Conservation (phyloP, 2,329 filamentous ascomycete species). For the Cladosporium sp. region DNA sequence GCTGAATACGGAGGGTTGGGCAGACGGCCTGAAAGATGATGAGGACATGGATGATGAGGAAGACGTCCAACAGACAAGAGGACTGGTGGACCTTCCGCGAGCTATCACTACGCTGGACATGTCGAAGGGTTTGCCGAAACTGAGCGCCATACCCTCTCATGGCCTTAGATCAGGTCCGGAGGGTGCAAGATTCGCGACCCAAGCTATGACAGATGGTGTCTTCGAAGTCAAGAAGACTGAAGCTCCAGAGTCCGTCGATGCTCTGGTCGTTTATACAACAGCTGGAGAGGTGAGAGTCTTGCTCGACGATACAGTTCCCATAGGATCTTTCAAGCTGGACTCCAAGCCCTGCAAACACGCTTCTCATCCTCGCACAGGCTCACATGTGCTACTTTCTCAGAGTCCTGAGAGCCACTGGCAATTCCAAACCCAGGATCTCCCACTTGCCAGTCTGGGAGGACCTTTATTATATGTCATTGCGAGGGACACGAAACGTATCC, state of each 20-base stretch:
- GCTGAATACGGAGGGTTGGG: conserved; percentile 25
- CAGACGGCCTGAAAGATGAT: conserved; percentile 17
- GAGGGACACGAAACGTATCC: conserved; percentile 77
- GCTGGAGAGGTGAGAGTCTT: conserved; percentile 22
- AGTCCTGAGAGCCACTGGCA: conserved; percentile 8
- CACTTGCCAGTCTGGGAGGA: conserved; percentile 24
- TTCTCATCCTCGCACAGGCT: conserved; percentile 70
- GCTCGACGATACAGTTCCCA: conserved; percentile 28
- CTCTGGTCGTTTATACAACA: conserved; percentile 10
- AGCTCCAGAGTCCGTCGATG: conserved; percentile 8
- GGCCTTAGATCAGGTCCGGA: conserved; percentile 36
- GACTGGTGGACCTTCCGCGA: conserved; percentile 52
- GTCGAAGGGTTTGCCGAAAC: conserved; percentile 69
- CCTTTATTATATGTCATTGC: conserved; percentile 78
- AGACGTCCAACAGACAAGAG: conserved; percentile 37
- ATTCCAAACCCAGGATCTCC: conserved; percentile 21
- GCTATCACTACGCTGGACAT: conserved; percentile 73
- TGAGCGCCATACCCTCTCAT: conserved; percentile 48
- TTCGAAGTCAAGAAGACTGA: conserved; percentile 19
- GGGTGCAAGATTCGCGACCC: conserved; percentile 25
- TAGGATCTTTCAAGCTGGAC: conserved; percentile 21
- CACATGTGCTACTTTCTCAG: conserved; percentile 61
- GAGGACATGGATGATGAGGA: conserved; percentile 9
- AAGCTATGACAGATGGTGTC: conserved; percentile 23
- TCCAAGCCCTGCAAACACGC: conserved; percentile 49